Conservation (phyloP, 1,139 yeast species). For the Pichia terricola region DNA sequence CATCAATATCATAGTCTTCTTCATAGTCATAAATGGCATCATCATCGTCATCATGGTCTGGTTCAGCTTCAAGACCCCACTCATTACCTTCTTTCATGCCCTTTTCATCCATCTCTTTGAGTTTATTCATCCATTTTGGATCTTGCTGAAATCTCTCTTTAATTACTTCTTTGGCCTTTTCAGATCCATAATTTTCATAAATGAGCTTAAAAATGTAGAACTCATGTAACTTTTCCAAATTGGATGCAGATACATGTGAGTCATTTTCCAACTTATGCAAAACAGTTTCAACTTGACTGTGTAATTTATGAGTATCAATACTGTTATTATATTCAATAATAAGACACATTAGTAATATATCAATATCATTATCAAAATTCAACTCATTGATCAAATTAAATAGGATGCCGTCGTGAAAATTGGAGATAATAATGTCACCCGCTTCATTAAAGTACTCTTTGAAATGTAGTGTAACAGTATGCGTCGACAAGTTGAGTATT, state of each 20-base stretch:
- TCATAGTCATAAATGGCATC: slow-evolving; percentile 5
- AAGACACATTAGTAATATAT: slow-evolving; percentile 18
- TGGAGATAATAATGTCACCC: not conserved
- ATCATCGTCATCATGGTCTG: slow-evolving; percentile 1
- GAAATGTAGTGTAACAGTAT: slow-evolving; percentile 1
- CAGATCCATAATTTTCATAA: not conserved
- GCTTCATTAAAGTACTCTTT: not conserved
- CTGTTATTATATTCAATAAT: slow-evolving; percentile 22
- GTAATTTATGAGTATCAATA: slow-evolving; percentile 12
- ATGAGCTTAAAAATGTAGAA: not conserved
- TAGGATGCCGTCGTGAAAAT: not conserved
- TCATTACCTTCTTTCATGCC: slow-evolving; percentile 10
- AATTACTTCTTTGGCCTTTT: not conserved
- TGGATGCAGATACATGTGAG: too few relatives aligned
- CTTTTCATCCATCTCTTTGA: not conserved
- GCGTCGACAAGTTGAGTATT: slow-evolving; percentile 1
- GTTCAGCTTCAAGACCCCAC: slow-evolving; percentile 8
- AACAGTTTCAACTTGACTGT: slow-evolving; percentile 15
- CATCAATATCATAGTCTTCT: slow-evolving; percentile 1
- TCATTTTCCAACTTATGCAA: slow-evolving; percentile 2
- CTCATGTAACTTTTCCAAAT: not conserved
- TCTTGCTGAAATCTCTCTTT: too few relatives aligned
- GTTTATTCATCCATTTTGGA: not conserved
- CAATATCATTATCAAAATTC: not conserved
- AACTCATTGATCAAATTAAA: not conserved